A percentile compares a stretch with the other conserved stretches of the same genome.
Conservation (phyloP, 495 filamentous ascomycete genomes). For the Parachaetomium inaequale region DNA sequence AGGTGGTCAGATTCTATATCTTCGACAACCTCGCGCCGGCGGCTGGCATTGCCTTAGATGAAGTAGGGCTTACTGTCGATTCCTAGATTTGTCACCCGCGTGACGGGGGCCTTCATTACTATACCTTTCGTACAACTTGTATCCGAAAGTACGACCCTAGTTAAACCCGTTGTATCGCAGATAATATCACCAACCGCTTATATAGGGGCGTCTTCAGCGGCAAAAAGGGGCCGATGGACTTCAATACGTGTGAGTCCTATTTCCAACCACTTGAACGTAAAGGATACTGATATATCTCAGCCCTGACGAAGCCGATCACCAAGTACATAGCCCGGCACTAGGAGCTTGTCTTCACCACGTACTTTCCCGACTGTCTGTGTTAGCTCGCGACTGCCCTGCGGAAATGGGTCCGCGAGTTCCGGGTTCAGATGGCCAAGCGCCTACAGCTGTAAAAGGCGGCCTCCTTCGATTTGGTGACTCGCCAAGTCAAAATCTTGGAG, state of each 20-base stretch:
- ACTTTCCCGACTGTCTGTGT: conserved; percentile 18
- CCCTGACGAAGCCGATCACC: conserved; percentile 47
- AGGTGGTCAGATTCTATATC: not conserved
- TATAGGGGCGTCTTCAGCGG: conserved; percentile 33
- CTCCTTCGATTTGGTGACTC: conserved; percentile 9
- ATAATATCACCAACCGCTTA: conserved; percentile 18
- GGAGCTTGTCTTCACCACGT: conserved; percentile 45
- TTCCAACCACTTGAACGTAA: too few species aligned
- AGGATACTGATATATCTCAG: not conserved
- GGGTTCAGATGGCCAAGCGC: conserved; percentile 28
- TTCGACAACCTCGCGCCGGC: not conserved
- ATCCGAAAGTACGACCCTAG: conserved; percentile 39
- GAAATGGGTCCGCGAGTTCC: conserved; percentile 31
- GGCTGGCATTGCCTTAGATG: not conserved
- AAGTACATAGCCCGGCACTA: conserved; percentile 46
- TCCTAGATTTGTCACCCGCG: conserved; percentile 46
- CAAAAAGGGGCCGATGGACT: conserved; percentile 32
- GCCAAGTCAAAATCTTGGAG: conserved; percentile 41
- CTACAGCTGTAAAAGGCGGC: conserved; percentile 12
- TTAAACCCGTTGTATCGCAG: not conserved
- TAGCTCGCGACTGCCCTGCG: conserved; percentile 11
- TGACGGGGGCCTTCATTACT: conserved; percentile 48
- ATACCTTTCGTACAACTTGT: conserved; percentile 57
- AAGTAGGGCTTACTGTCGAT: conserved; percentile 1
- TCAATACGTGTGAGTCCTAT: conserved; percentile 50